Evolutionary conservation across 139 green algal species (phyloP).

Genomic region (Zygnema circumcarinatum): DNA sequence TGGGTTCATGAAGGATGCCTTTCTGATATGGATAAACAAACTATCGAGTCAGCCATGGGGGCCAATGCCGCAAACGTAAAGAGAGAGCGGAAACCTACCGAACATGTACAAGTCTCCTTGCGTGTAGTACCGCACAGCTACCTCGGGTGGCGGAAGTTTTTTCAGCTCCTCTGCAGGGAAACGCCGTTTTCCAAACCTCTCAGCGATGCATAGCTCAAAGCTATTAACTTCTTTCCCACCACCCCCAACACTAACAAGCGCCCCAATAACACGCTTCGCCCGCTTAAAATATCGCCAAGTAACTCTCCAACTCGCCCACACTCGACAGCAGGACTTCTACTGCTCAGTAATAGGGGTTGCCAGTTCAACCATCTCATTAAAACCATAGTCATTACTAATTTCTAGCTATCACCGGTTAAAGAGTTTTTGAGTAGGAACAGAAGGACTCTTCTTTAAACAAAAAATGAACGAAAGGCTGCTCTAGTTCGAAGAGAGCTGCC

Average conservation of each 20-base stretch:
- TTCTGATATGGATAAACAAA: no score
- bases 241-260: not conserved
- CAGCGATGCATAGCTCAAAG: no score
- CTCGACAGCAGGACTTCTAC: not conserved
- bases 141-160: conserved; percentile 32
- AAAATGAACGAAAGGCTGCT: not conserved
- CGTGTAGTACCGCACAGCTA: conserved; percentile 59
- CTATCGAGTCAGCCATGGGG: no score
- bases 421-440: no score
- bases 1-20: no score
- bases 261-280: not conserved
- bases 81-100: conserved; percentile 2
- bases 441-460: no score
- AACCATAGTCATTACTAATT: no score
- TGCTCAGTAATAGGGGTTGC: not conserved
- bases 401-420: no score
- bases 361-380: conserved; percentile 7
- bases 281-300: not conserved
- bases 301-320: not conserved
- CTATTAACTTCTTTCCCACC: not conserved
- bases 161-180: conserved; percentile 55
- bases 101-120: conserved; percentile 64
- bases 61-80: not conserved
- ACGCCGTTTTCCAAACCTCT: no score
- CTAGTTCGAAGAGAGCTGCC: not conserved